phyloP scores from a whole-genome alignment of 805 yeast species.

The Millerago galiae region DNA sequence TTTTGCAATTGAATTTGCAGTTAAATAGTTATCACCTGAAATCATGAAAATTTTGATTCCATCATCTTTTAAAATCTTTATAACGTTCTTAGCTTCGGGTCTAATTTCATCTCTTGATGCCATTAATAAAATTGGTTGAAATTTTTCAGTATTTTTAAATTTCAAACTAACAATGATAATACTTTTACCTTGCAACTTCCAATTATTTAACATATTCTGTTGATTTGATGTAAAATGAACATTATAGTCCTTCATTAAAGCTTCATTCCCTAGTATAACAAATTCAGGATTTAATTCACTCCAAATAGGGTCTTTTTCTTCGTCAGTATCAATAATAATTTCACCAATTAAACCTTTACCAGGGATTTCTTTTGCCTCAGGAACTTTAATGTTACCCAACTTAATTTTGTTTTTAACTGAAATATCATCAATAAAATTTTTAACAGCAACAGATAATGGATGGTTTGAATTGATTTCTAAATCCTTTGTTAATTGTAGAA shows the following conservation, averaged over 20 bases:
- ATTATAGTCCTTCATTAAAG: constrained; percentile 42
- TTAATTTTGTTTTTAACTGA: constrained; percentile 10
- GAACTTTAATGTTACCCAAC: constrained; percentile 32
- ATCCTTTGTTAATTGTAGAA: constrained; percentile 45
- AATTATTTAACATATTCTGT: constrained; percentile 31
- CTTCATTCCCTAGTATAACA: constrained; percentile 56
- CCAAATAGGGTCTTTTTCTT: constrained; percentile 26
- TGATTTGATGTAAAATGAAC: constrained; percentile 33
- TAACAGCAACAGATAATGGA: constrained; percentile 59
- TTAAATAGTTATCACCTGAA: constrained; percentile 63
- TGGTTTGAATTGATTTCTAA: constrained; percentile 61
- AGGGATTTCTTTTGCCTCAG: constrained; percentile 44
- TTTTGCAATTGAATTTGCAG: constrained; percentile 61
- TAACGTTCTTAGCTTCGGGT: constrained; percentile 49
- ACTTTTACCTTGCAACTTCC: constrained; percentile 64
- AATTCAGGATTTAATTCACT: constrained; percentile 26
- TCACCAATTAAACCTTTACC: constrained; percentile 56
- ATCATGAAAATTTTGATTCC: constrained; percentile 66
- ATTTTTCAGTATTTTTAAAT: constrained; percentile 25
- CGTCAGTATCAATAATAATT: constrained; percentile 22
- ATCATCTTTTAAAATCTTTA: constrained; percentile 32
- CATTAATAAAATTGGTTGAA: constrained; percentile 39
- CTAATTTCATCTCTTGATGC: constrained; percentile 58
- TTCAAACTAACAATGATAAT: constrained; percentile 48
- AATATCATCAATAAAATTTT: constrained; percentile 29